Evolutionary conservation across 495 filamentous ascomycete genomes (phyloP).

Genomic region (Hypoxylon lenormandii): DNA sequence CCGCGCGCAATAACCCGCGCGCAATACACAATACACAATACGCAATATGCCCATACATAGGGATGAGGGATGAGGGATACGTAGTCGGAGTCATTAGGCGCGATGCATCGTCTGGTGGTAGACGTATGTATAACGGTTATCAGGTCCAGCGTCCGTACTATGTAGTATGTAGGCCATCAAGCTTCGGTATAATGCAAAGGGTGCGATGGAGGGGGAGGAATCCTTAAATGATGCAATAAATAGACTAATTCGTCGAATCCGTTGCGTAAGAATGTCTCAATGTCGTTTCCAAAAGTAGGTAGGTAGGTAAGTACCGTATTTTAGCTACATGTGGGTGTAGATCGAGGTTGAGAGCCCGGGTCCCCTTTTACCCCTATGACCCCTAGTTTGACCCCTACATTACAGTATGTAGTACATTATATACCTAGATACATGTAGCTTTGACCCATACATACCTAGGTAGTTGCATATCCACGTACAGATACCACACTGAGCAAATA

Average conservation of each 20-base stretch:
- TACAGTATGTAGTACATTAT: too few relatives aligned
- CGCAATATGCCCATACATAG: neutral
- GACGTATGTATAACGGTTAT: neutral
- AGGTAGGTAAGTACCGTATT: neutral
- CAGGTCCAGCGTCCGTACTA: too few relatives aligned
- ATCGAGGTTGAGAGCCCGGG: neutral
- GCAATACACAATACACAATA: neutral
- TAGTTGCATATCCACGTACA: too few relatives aligned
- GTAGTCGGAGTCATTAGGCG: neutral
- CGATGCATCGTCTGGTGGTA: neutral
- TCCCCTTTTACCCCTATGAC: too few relatives aligned
- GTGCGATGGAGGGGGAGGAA: constrained; percentile 8
- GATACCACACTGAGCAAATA: neutral
- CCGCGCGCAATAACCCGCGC: constrained; percentile 2
- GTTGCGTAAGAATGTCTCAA: constrained; percentile 41
- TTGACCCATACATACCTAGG: too few relatives aligned
- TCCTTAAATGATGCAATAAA: constrained; percentile 39
- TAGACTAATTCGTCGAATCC: constrained; percentile 41
- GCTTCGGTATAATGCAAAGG: constrained; percentile 16
- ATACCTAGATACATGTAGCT: constrained; percentile 4
- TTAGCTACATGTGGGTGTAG: neutral
- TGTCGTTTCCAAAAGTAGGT: neutral
- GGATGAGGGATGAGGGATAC: too few relatives aligned
- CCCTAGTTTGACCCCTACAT: too few relatives aligned
- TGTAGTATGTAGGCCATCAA: too few relatives aligned